Evolutionary conservation across 2,329 filamentous ascomycete genomes (phyloP).

Genomic region (Apiospora kogelbergensis): DNA sequence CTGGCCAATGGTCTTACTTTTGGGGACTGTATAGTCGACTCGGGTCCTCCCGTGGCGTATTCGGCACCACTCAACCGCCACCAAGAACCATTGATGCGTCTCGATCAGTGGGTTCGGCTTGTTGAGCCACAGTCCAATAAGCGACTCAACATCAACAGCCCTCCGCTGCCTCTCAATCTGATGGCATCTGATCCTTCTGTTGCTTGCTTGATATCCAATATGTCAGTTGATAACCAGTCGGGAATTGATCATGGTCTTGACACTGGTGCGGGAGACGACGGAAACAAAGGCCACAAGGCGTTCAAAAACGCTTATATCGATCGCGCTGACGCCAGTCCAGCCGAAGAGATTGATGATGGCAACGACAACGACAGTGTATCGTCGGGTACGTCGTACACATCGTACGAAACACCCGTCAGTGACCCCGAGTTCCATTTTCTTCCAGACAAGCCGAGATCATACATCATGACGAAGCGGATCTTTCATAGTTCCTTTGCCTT

Average conservation of each 20-base stretch:
- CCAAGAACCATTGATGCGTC: background rate
- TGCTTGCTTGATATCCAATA: background rate
- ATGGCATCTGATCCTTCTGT: background rate
- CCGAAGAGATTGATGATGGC: background rate
- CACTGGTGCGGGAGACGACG: background rate
- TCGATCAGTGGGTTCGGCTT: background rate
- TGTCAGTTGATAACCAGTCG: background rate
- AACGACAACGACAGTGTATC: background rate
- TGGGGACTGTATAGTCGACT: slow-evolving; percentile 1
- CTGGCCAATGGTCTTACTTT: background rate
- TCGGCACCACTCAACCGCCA: background rate
- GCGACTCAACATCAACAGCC: background rate
- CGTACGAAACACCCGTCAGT: background rate
- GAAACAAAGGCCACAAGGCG: background rate
- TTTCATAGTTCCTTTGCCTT: background rate
- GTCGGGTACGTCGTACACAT: background rate
- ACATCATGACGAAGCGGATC: background rate
- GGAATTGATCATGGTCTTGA: background rate
- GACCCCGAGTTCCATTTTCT: background rate
- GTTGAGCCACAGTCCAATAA: background rate
- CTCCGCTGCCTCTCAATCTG: background rate
- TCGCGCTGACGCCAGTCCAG: background rate
- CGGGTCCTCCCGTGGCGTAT: background rate
- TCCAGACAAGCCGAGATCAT: background rate
- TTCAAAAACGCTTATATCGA: background rate